Percentiles rank a stretch among this genome's conserved stretches.
Evolutionary conservation across 2,329 filamentous ascomycete genomes (phyloP).

Genomic region (Epichloe typhina): DNA sequence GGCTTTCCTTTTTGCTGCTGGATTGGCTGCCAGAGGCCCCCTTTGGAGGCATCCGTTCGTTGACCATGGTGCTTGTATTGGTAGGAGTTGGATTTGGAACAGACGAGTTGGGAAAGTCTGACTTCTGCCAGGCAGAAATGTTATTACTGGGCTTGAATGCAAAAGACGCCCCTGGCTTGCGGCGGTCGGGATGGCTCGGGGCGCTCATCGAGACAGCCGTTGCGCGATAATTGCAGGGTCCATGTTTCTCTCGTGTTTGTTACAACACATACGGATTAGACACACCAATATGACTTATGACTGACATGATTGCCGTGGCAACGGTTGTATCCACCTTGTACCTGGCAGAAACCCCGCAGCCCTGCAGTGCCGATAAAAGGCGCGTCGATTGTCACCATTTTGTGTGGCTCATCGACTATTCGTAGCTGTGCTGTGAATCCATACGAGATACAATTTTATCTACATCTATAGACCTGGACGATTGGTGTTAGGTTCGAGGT

Average conservation of each 20-base stretch:
- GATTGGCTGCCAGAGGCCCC: neutral
- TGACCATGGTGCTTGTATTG: conserved; percentile 27
- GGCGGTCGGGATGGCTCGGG: conserved; percentile 6
- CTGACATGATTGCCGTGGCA: conserved; percentile 20
- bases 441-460: too few species aligned
- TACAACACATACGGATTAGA: neutral
- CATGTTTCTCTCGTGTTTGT: conserved; percentile 1
- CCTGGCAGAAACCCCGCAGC: neutral
- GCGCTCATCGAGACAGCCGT: conserved; percentile 8
- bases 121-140: conserved; percentile 12
- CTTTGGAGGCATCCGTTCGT: conserved; percentile 29
- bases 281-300: neutral
- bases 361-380: neutral
- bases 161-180: conserved; percentile 19
- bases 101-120: conserved; percentile 9
- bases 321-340: conserved; percentile 6
- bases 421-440: too few species aligned
- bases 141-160: conserved; percentile 20
- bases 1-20: conserved; percentile 4
- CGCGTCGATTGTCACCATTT: neutral
- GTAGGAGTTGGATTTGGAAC: neutral
- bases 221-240: conserved; percentile 6
- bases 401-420: neutral
- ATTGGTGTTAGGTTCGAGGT: too few species aligned
- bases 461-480: too few species aligned